Percentiles rank a stretch among this genome's conserved stretches.
Evolutionary conservation across 208 protist genomes (phyloP).

Genomic region (Leishmania tarentolae): DNA sequence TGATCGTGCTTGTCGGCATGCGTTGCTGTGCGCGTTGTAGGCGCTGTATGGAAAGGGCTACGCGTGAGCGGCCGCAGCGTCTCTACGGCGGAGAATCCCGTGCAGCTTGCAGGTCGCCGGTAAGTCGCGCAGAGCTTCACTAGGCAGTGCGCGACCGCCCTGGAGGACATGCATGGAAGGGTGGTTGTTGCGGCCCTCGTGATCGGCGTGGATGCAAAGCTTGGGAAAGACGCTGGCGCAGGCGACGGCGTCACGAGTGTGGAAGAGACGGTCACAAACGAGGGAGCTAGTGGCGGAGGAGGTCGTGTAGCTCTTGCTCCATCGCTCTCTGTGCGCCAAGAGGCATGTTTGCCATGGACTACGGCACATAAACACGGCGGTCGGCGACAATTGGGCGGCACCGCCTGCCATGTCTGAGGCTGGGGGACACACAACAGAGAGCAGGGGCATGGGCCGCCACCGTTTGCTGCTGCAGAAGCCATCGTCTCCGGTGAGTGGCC

Average conservation of each 20-base stretch:
- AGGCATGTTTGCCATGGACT: background rate
- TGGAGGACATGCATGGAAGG: background rate
- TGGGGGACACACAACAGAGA: background rate
- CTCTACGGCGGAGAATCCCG: too few relatives aligned
- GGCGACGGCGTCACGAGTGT: background rate
- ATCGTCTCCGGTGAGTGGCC: constrained; percentile 3
- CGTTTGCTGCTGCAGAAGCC: constrained; percentile 1
- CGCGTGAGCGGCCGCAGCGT: too few relatives aligned
- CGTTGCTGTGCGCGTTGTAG: too few relatives aligned
- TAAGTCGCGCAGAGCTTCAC: too few relatives aligned
- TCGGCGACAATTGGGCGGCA: background rate
- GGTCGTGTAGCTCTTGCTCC: background rate
- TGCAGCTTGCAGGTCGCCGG: too few relatives aligned
- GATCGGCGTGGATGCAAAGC: background rate
- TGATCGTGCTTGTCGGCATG: too few relatives aligned
- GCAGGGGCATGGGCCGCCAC: background rate
- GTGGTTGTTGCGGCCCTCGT: background rate
- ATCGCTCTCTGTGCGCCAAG: background rate
- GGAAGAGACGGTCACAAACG: background rate
- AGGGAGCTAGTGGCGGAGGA: background rate
- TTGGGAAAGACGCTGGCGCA: background rate
- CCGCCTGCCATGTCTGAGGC: background rate
- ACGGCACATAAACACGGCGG: background rate
- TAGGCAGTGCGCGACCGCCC: too few relatives aligned
- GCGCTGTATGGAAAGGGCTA: too few relatives aligned